A percentile compares a stretch with the other conserved stretches of the same genome.
Evolutionary conservation across 345 rosid genomes (phyloP).

Genomic region (Crucihimalaya himalaica): DNA sequence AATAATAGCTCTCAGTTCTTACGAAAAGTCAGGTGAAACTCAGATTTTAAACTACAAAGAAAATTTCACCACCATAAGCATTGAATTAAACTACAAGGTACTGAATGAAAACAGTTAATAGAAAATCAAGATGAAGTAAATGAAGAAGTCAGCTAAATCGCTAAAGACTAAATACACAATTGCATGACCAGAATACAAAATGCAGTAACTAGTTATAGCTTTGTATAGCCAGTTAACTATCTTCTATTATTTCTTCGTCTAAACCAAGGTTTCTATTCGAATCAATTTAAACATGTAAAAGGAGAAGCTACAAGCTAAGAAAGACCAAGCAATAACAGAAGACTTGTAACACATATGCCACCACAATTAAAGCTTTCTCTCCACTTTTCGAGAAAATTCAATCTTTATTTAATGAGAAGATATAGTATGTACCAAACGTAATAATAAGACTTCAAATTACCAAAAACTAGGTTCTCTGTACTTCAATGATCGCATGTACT

Average conservation of each 20-base stretch:
- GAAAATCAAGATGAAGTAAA: conserved; percentile 3
- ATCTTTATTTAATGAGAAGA: conserved; percentile 4
- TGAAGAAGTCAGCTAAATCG: not conserved
- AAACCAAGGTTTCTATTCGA: not conserved
- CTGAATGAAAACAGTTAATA: not conserved
- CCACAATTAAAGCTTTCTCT: conserved; percentile 19
- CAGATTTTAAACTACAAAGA: conserved; percentile 1
- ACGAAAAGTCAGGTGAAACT: conserved; percentile 18
- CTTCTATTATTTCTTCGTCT: not conserved
- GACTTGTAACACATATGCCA: conserved; percentile 6
- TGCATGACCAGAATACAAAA: not conserved
- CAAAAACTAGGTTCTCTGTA: not conserved
- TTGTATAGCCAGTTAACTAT: conserved; percentile 2
- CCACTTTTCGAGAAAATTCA: conserved; percentile 5
- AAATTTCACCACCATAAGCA: conserved; percentile 4
- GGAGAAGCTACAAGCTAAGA: conserved; percentile 24
- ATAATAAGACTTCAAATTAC: conserved; percentile 12
- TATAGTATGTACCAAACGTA: conserved; percentile 8
- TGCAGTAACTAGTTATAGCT: not conserved
- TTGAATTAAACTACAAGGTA: not conserved
- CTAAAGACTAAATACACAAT: not conserved
- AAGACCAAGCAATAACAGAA: conserved; percentile 15
- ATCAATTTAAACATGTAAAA: not conserved
- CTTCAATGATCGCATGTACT: conserved; percentile 23
- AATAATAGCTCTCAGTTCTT: conserved; percentile 30